A percentile compares a stretch with the other conserved stretches of the same genome.
Conservation (phyloP, 1,139 yeast species). For the Geotrichum restrictum region DNA sequence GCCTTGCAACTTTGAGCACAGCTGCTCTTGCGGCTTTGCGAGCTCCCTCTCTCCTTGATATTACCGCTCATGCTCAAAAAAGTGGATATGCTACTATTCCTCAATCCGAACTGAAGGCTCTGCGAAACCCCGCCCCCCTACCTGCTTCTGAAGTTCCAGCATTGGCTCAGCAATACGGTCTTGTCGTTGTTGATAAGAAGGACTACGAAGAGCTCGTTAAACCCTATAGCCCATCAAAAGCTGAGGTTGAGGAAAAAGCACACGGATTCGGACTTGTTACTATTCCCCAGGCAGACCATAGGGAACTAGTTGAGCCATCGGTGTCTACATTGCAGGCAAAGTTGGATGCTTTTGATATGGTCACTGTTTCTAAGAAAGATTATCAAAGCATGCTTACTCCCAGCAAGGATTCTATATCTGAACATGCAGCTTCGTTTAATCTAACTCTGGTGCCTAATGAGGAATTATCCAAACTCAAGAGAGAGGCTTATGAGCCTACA, state of each 20-base stretch:
- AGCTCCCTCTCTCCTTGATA: constrained; percentile 24
- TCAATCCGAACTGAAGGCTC: constrained; percentile 21
- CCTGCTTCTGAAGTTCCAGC: constrained; percentile 24
- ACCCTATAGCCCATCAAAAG: constrained; percentile 29
- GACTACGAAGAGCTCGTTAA: constrained; percentile 25
- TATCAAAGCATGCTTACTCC: constrained; percentile 27
- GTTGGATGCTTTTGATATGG: constrained; percentile 11
- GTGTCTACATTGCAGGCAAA: constrained; percentile 11
- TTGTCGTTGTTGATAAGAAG: constrained; percentile 29
- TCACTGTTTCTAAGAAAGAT: constrained; percentile 30
- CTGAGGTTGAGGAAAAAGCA: constrained; percentile 30
- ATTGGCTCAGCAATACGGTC: constrained; percentile 31
- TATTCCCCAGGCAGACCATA: constrained; percentile 16
- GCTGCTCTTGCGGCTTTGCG: constrained; percentile 31
- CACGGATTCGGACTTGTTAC: constrained; percentile 15
- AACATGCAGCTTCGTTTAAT: constrained; percentile 31
- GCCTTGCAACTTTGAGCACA: constrained; percentile 39
- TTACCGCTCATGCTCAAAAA: constrained; percentile 37
- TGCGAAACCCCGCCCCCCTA: constrained; percentile 27
- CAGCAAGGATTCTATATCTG: constrained; percentile 1
- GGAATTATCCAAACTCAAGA: constrained; percentile 26
- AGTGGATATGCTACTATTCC: constrained; percentile 28
- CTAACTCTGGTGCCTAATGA: constrained; percentile 39
- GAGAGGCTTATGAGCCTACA: constrained; percentile 11
- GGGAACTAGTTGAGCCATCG: constrained; percentile 34